Percentiles rank a stretch among this genome's conserved stretches.
These are phyloP conservation scores for Yamadazyma trypodendri DNA, from an alignment of 1,139 yeast genomes.

Conservation along the genomic window DNA sequence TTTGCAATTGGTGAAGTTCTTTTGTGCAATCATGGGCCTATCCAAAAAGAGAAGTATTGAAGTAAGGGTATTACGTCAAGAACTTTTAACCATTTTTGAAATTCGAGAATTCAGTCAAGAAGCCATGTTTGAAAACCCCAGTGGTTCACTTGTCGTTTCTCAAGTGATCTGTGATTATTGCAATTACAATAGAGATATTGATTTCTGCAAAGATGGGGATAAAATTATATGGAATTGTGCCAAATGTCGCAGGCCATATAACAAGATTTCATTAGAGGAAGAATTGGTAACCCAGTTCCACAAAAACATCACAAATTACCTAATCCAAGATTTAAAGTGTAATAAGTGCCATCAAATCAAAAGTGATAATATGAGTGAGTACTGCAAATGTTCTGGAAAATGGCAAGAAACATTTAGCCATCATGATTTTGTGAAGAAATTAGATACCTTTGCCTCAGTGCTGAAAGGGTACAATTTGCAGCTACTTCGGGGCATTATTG, in stretches of 20 bases:
- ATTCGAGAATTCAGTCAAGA: constrained; percentile 81
- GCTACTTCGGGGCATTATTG: constrained; percentile 50
- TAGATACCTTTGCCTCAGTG: constrained; percentile 56
- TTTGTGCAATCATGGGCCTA: constrained; percentile 72
- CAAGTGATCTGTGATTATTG: constrained; percentile 81
- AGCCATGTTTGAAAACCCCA: constrained; percentile 75
- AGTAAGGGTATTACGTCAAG: constrained; percentile 72
- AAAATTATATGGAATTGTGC: constrained; percentile 62
- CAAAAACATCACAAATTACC: constrained; percentile 56
- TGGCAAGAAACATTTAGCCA: constrained; percentile 66
- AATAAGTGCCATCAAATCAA: constrained; percentile 68
- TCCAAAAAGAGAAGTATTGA: constrained; percentile 68
- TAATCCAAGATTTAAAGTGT: constrained; percentile 81
- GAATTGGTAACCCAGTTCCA: constrained; percentile 65
- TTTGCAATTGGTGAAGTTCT: constrained; percentile 71
- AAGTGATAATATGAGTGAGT: constrained; percentile 66
- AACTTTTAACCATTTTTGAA: constrained; percentile 68
- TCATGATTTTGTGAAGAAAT: constrained; percentile 41
- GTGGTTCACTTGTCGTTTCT: constrained; percentile 63
- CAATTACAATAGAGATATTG: constrained; percentile 70
- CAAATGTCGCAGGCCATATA: constrained; percentile 64
- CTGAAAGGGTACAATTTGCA: constrained; percentile 62
- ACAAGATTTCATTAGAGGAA: constrained; percentile 75
- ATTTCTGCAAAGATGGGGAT: constrained; percentile 70
- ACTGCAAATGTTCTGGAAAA: constrained; percentile 85